Base-by-base conservation (phyloP, 164 flowering plant species). In the Piper longum region DNA sequence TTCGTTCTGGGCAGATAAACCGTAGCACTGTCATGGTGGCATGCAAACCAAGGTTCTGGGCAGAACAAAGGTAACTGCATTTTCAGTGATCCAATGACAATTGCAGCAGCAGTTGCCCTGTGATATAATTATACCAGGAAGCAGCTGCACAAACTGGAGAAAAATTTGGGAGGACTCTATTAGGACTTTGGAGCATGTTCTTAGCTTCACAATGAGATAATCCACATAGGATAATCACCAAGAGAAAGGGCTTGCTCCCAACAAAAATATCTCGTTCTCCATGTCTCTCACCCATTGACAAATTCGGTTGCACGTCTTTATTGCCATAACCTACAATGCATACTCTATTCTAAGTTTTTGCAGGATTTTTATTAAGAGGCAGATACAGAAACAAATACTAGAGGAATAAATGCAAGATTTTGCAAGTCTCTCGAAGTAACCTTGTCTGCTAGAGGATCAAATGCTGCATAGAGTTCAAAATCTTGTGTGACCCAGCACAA, bases 401-500 rank as follows among this genome's bases (percentile, higher is more conserved):
- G 36, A 26, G 36, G 2, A 41, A 18, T 41, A 57, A 18, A 26
- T 26, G 36, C 36, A 18, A 14, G 36, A 18, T 36, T 57, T 36
- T 8, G 12, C 0, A 7, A 18, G 60, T 6, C 5, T 7, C 11
- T 57, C 1, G 9, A 13, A 43, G 41, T 26, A 36, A 95, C 99
- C 97, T 91, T 95, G 76, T 95, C 99, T 51, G 99, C 97, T 55
- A 91, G 93, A 43, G 97, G 97, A 82, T 95, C 97, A 77, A 95
- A 95, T 67, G 99, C 96, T 26, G 97, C 96, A 78, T 95, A 95
- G 54, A 95, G 85, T 69, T 95, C 99, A 78, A 91, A 95, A 77
- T 95, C 96, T 57, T 70, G 96, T 43, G 97, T 91, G 19, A 87
- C 89, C 99, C 99, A 95, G 78, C 99, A 91, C 42, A 95, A 87